Base-by-base conservation (phyloP, 2,329 filamentous ascomycete genomes). In the Didymosphaeria variabile region DNA sequence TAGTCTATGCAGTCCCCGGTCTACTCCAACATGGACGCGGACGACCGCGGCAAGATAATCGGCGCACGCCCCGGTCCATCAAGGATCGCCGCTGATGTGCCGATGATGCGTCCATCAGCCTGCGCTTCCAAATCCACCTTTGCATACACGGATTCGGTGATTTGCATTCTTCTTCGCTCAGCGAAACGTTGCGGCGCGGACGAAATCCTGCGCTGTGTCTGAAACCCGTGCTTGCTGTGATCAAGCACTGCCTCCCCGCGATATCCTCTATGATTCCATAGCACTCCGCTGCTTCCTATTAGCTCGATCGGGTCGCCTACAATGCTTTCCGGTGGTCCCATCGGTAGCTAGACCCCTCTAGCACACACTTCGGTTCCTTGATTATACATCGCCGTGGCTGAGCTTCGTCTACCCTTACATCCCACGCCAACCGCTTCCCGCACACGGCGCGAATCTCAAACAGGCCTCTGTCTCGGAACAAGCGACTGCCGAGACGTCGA, bases 401-500 rank as follows among this genome's bases (percentile, higher is more conserved):
- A 34, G 53, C 31, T 38, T 32, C 36, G 10, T 29, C 51, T 19
- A 42, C 38, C 23, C 34, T 36, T 36, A 36, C 34, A 36, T 36
- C 34, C 5, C 34, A 36, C 34, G 34, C 34, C 34, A 36, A 36
- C 34, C 50, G 19, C n/a, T 31, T 29, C 1, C 34, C 13, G 38
- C 13, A 26, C 38, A 55, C 19, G 7, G 38, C 38, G n/a, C 52
- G n/a, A 32, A 55, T 29, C 40, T 55, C 53, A 55, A 55, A 55
- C 53, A 32, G 13, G 36, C 42, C 38, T 40, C 17, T 38, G 42
- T 55, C 42, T 55, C 53, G 40, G 53, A 55, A 26, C 7, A 19
- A 36, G 31, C 9, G 29, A 55, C n/a, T 42, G 53, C 53, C 53
- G 42, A 55, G 53, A 47, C 31, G 10, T 21, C 7, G 49, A 53